Evolutionary conservation across 441 rosid genomes (phyloP), one percentile per base, ranked within the genome.

Genomic region (Erodium trifolium): DNA sequence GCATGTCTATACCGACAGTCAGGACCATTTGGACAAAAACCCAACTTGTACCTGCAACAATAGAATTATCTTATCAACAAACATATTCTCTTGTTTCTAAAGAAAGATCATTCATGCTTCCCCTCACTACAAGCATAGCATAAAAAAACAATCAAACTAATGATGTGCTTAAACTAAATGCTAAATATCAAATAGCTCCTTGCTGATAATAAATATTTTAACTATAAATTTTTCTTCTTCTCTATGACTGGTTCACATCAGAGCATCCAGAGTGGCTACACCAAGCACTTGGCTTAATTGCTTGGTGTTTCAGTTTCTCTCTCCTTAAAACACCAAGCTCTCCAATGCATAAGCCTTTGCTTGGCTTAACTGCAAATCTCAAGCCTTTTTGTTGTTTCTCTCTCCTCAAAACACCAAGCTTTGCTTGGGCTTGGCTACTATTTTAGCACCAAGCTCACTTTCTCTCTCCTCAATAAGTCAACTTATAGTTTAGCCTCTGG

Each of bases 1-100:
- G 90, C 96, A 72, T 95, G 99, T 84, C 97, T 86, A 65, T 92
- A 92, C 14, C 95, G 85, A 72, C 98, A 95, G 67, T 92, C 97
- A 51, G 95, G 89, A 80, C 98, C 99, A 83, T 92, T 92, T 51
- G 99, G 99, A 78, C 99, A 92, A 78, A 95, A 95, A 12, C 99
- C 97, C 49, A 92, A 78, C 88, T 95, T 92, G 82, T 88, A 95
- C 99, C 98, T 95, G 77, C 74, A 81, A 73, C 63, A 47, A 76
- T 27, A 66, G 27, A 71, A 72, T 63, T 63, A 12, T 53, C 64
- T 67, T 57, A 63, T 53, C 4, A 14, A 73, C 57, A 34, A 14
- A 73, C 57, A 34, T 35, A 72, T 19, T 62, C 3, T n/a, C 27
- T 34, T 3, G n/a, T 2, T 12, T 10, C 37, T 13, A 66, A n/a